These are phyloP conservation scores for Aspergillus awamori DNA, from an alignment of 2,329 filamentous ascomycete genomes.

Conservation along the genomic window DNA sequence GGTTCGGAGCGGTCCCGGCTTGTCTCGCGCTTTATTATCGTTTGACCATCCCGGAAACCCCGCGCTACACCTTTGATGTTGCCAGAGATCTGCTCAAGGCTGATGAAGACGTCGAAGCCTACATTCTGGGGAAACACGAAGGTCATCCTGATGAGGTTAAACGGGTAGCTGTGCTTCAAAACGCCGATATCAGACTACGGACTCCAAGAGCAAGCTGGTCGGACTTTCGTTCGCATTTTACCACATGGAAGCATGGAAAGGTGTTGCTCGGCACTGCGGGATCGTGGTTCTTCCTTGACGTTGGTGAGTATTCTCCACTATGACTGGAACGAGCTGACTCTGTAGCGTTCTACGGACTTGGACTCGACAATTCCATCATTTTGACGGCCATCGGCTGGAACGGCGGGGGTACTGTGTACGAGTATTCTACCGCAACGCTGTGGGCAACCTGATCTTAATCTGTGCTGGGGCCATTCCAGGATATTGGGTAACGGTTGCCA, in stretches of 20 bases:
- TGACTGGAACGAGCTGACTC: conserved; percentile 39
- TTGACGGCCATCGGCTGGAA: conserved; percentile 73
- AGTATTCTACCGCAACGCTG: conserved; percentile 72
- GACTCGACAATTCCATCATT: conserved; percentile 75
- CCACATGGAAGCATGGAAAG: conserved; percentile 70
- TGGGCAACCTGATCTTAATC: conserved; percentile 78
- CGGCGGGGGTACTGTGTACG: conserved; percentile 64
- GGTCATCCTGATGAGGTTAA: conserved; percentile 68
- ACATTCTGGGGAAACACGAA: conserved; percentile 66
- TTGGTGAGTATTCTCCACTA: conserved; percentile 40
- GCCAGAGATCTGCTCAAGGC: conserved; percentile 74
- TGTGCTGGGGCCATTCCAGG: conserved; percentile 78
- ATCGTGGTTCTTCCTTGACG: conserved; percentile 82
- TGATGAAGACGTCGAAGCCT: conserved; percentile 72
- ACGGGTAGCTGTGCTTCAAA: conserved; percentile 61
- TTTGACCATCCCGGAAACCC: conserved; percentile 84
- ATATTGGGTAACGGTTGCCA: conserved; percentile 78
- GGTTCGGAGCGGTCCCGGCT: conserved; percentile 77
- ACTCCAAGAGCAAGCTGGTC: conserved; percentile 70
- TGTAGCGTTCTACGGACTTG: conserved; percentile 67
- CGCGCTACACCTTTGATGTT: conserved; percentile 85
- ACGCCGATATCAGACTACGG: conserved; percentile 58
- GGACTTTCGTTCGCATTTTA: conserved; percentile 74
- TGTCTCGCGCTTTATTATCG: conserved; percentile 84
- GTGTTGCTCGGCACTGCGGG: conserved; percentile 77